These are phyloP conservation scores for Pneumocystis sp. DNA, from an alignment of 1,139 yeast species.

Conservation along the genomic window DNA sequence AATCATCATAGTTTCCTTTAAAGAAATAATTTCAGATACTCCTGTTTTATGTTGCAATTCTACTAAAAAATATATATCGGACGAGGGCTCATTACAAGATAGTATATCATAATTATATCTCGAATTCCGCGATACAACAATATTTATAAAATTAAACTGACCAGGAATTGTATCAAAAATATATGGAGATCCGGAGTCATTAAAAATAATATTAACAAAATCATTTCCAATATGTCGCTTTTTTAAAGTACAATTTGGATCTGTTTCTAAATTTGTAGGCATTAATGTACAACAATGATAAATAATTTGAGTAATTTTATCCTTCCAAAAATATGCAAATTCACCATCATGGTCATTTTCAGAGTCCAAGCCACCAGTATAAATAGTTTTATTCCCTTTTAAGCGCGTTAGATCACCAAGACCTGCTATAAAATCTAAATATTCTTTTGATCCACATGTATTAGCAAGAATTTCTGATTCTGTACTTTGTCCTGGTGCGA, in stretches of 20 bases:
- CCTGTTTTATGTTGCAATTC: slow-evolving; percentile 32
- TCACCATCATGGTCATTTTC: slow-evolving; percentile 60
- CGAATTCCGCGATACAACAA: slow-evolving; percentile 35
- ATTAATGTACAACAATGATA: slow-evolving; percentile 73
- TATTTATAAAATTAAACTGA: slow-evolving; percentile 69
- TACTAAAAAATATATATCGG: slow-evolving; percentile 12
- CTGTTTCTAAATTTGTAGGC: slow-evolving; percentile 33
- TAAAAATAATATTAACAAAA: slow-evolving; percentile 64
- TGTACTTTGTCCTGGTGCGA: slow-evolving; percentile 48
- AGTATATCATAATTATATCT: slow-evolving; percentile 5
- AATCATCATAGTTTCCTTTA: slow-evolving; percentile 58
- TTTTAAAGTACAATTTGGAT: slow-evolving; percentile 38
- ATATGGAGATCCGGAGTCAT: slow-evolving; percentile 53
- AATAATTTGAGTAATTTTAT: slow-evolving; percentile 53
- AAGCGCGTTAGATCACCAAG: slow-evolving; percentile 48
- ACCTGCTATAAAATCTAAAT: slow-evolving; percentile 41
- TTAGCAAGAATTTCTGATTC: slow-evolving; percentile 57
- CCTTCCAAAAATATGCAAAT: slow-evolving; percentile 59
- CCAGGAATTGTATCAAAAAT: slow-evolving; percentile 58
- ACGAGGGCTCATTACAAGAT: slow-evolving; percentile 3
- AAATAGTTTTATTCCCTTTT: slow-evolving; percentile 39
- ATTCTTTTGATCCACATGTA: slow-evolving; percentile 47
- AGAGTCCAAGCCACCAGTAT: slow-evolving; percentile 70
- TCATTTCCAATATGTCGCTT: slow-evolving; percentile 80
- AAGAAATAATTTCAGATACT: slow-evolving; percentile 62